Percentiles rank a stretch among this genome's conserved stretches.
Conservation (phyloP, 495 filamentous ascomycete genomes). For the Bombardia bombarda region DNA sequence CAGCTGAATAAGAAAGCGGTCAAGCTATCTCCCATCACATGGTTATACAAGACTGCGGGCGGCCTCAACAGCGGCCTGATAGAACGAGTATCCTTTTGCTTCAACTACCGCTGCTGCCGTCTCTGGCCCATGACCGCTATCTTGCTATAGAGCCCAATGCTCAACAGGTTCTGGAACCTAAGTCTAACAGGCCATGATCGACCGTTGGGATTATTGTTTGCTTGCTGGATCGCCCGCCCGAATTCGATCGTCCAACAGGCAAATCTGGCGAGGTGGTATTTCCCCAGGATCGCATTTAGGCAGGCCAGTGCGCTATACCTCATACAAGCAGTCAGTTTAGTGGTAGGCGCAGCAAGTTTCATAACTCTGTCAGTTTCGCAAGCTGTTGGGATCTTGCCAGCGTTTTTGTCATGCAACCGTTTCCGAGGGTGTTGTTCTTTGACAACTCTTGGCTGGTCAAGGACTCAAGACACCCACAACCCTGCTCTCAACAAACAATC, state of each 20-base stretch:
- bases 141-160: not conserved
- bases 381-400: slow-evolving; percentile 13
- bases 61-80: not conserved
- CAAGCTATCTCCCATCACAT: slow-evolving; percentile 1
- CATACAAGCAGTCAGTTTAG: not conserved
- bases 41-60: slow-evolving; percentile 4
- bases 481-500: too few relatives aligned
- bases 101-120: not conserved
- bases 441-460: too few relatives aligned
- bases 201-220: slow-evolving; percentile 9
- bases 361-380: too few relatives aligned
- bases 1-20: too few relatives aligned
- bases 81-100: not conserved
- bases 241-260: slow-evolving; percentile 7
- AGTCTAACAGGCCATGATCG: slow-evolving; percentile 14
- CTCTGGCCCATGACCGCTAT: not conserved
- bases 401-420: slow-evolving; percentile 17
- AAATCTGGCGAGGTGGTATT: slow-evolving; percentile 14
- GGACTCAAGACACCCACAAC: too few relatives aligned
- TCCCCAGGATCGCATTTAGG: too few relatives aligned
- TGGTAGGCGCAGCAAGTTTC: slow-evolving; percentile 13
- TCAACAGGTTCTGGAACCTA: slow-evolving; percentile 2
- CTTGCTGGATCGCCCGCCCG: not conserved
- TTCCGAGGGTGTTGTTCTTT: too few relatives aligned
- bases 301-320: too few relatives aligned